Base-by-base conservation (phyloP, 179 eudicot genomes). In the Beta corolliflora region DNA sequence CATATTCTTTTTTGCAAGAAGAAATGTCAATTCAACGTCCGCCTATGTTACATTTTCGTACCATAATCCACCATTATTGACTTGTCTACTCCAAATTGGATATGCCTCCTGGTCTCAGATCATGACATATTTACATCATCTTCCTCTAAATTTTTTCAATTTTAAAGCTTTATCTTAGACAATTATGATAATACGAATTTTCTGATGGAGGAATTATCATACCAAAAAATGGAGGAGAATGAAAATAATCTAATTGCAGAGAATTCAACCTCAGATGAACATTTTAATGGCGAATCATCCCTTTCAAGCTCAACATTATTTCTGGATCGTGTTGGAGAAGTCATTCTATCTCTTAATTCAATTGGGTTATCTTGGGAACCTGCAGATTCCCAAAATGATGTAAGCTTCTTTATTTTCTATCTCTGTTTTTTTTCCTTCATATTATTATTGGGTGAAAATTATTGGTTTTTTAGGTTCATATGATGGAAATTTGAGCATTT, bases 271-370 rank as follows among this genome's bases (percentile, higher is more conserved):
- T 4, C 48, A 61, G 75, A 78, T 69, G 77, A 48, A n/a, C 68
- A 74, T 50, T 16, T 66, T 41, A 78, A 81, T 15, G 84, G 45
- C 19, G 77, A 78, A 52, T 66, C 73, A 67, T 78, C 73, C 16
- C 19, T 52, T 59, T 74, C 23, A 16, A 85, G 80, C 31, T 81
- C 52, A 2, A 81, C 36, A 54, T 63, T 84, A 31, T 78, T 58
- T 88, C 90, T 97, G 86, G 97, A 94, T 87, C 87, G 87, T 81
- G 90, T 87, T 74, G 98, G 98, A 29, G 93, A 89, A 84, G 97
- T 97, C 78, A 82, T 82, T 89, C 90, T 97, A 53, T 87, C 91
- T 76, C 79, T 90, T 73, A 83, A 86, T 87, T 82, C 93, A 50
- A 81, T 83, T 84, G 93, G 91, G 75, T 83, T 97, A 84, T 91